Evolutionary conservation across 1,139 yeast species (phyloP), one percentile per base, ranked within the genome.

Genomic region (Nadsonia commutata): DNA sequence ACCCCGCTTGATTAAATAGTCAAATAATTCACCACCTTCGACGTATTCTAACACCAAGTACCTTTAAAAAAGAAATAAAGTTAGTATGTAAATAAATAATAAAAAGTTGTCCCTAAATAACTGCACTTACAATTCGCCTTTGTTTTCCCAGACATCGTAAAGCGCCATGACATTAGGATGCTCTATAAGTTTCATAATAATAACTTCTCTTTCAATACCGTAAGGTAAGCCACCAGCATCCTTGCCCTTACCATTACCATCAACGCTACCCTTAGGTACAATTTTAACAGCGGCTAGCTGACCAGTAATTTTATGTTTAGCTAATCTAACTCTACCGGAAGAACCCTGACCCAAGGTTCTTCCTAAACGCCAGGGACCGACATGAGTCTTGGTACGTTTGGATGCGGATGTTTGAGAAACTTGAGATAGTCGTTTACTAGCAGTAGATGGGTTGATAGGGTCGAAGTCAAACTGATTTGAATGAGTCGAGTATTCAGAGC

Each of bases 91-190:
- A 27, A 6, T 11, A 27, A n/a, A n/a, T n/a, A n/a, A n/a, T n/a
- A 20, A 20, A 31, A 31, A 40, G 36, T 21, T 33, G 20, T 40
- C 17, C 45, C 41, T 17, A 4, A 9, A 18, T n/a, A 9, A 11
- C 17, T 6, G n/a, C 17, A 53, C 57, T 38, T 47, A 60, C 50
- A 90, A 67, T 56, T 88, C 96, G 50, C 93, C 86, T 55, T 85
- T 83, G 56, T 93, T 90, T 62, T 93, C 98, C 98, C 98, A 90
- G 38, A 93, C 99, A 56, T 90, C 99, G 60, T 84, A 90, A 40
- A 90, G 68, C n/a, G 94, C 86, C 81, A 90, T 77, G 44, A 90
- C 93, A 59, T 90, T 90, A 18, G 93, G 88, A 60, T 90, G 98
- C 49, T 85, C 83, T 40, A 93, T 76, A 48, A 90, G 71, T 62